phyloP scores from a whole-genome alignment of 2,329 filamentous ascomycete species.

The Blumeriella jaapii region DNA sequence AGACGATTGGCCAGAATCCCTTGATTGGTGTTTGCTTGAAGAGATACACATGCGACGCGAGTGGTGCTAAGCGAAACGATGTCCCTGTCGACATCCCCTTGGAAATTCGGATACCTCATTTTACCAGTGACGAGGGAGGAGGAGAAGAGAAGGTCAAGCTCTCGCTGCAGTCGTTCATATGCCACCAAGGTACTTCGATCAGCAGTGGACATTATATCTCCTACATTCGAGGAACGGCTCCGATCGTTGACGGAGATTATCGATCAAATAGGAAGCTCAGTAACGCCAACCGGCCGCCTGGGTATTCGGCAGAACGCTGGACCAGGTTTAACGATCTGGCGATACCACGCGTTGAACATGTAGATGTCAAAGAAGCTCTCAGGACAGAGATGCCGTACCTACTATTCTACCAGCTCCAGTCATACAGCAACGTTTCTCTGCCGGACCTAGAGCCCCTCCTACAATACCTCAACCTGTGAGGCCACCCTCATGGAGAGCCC shows the following conservation, averaged over 20 bases:
- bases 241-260: conserved; percentile 47
- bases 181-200: conserved; percentile 76
- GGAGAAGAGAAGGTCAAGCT: conserved; percentile 75
- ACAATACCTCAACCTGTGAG: conserved; percentile 33
- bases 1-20: conserved; percentile 56
- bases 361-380: conserved; percentile 68
- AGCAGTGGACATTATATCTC: conserved; percentile 88
- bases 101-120: conserved; percentile 72
- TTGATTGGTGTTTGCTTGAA: conserved; percentile 93
- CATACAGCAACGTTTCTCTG: conserved; percentile 49
- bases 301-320: conserved; percentile 68
- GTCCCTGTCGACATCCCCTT: conserved; percentile 88
- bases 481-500: conserved; percentile 12
- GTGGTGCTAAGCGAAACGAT: conserved; percentile 58
- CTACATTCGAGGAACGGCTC: conserved; percentile 64
- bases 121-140: conserved; percentile 68
- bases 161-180: conserved; percentile 81
- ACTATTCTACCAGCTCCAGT: conserved; percentile 88
- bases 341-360: conserved; percentile 56
- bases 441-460: conserved; percentile 37
- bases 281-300: conserved; percentile 39
- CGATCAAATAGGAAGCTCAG: conserved; percentile 35
- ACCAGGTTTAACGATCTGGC: conserved; percentile 84
- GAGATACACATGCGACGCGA: conserved; percentile 68
- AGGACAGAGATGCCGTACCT: conserved; percentile 87